Evolutionary conservation across 208 protist genomes (phyloP).

Genomic region (Leishmania tropica): DNA sequence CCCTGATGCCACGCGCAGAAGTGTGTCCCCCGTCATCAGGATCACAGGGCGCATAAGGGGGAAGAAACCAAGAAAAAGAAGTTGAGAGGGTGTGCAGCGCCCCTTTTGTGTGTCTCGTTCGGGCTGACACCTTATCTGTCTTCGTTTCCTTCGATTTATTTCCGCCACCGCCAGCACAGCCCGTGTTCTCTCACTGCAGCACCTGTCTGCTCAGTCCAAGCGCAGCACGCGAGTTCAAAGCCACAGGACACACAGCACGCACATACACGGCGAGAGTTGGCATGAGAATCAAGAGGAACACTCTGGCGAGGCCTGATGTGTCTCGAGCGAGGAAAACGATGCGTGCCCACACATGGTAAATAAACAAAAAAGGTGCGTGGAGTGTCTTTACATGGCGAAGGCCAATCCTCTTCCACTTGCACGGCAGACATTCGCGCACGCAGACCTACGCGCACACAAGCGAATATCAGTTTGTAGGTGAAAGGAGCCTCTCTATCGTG

Average conservation of each 20-base stretch:
- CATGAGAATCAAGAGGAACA: neutral
- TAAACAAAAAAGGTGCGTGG: slow-evolving; percentile 2
- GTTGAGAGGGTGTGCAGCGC: neutral
- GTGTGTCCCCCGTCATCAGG: neutral
- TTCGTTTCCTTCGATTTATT: neutral
- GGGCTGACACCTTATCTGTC: neutral
- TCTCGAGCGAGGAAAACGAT: neutral
- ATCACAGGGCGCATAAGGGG: neutral
- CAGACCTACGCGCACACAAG: neutral
- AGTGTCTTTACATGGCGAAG: neutral
- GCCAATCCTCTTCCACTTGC: neutral
- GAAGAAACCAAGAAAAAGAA: neutral
- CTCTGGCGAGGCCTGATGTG: neutral
- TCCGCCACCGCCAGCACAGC: neutral
- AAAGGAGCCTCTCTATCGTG: neutral
- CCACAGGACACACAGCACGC: neutral
- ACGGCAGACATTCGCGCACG: neutral
- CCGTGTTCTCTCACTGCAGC: neutral
- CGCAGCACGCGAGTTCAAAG: neutral
- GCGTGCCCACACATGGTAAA: neutral
- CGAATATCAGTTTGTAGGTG: neutral
- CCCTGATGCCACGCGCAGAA: neutral
- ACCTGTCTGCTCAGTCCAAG: neutral
- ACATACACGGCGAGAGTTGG: neutral
- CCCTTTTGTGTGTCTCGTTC: neutral